Evolutionary conservation across 164 flowering plant species (phyloP).

Genomic region (Amborella trichopoda): DNA sequence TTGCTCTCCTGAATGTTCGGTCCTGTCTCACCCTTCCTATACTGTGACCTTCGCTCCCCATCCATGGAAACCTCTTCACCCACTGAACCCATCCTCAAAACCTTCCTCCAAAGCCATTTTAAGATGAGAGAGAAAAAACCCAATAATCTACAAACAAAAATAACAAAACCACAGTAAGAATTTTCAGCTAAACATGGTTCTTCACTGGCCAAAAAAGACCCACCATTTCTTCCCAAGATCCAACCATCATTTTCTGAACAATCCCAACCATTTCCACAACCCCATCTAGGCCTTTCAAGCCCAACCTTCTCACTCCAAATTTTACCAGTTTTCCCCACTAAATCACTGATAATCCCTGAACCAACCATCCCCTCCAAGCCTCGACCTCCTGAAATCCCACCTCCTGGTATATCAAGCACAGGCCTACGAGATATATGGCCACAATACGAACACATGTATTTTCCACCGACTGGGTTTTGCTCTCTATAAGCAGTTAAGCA

Average conservation of each 20-base stretch:
- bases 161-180: constrained; percentile 40
- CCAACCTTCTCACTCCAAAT: constrained; percentile 59
- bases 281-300: constrained; percentile 25
- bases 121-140: constrained; percentile 43
- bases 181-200: constrained; percentile 55
- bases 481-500: constrained; percentile 79
- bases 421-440: constrained; percentile 94
- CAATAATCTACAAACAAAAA: constrained; percentile 39
- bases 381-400: constrained; percentile 8
- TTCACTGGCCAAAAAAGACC: constrained; percentile 32
- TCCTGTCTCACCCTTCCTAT: constrained; percentile 59
- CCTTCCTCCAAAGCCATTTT: constrained; percentile 77
- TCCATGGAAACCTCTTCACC: constrained; percentile 38
- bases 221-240: constrained; percentile 45
- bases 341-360: constrained; percentile 57
- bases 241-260: constrained; percentile 70
- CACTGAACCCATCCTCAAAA: constrained; percentile 47
- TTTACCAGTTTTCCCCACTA: constrained; percentile 73
- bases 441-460: constrained; percentile 92
- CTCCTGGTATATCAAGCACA: constrained; percentile 69
- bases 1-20: constrained; percentile 44
- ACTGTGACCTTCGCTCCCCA: constrained; percentile 32
- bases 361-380: constrained; percentile 36
- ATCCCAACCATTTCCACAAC: constrained; percentile 52
- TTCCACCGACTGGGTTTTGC: constrained; percentile 93